Evolutionary conservation across 1,139 yeast species (phyloP), one percentile per base, ranked within the genome.

Genomic region (Candida gigantensis): DNA sequence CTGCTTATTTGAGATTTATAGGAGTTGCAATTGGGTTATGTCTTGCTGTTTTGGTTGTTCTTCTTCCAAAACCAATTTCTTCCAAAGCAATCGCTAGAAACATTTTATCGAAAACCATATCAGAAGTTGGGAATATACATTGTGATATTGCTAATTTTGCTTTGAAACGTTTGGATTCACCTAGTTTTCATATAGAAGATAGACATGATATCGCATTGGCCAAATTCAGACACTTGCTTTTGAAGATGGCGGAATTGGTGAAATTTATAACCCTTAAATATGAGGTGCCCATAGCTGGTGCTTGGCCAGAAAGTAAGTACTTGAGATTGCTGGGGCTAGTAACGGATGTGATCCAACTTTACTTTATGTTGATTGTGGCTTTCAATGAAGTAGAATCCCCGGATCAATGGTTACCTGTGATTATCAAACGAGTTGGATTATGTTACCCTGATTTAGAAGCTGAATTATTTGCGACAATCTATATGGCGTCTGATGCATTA

Each of bases 241-340:
- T 53, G 20, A 46, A 53, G 16, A 41, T 64, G 14, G 57, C 63
- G 1, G 47, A 52, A 8, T 51, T 56, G 15, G 43, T 52, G 3
- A 42, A 45, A 10, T 44, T 63, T 19, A 28, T 40, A 3, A 56
- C 68, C 2, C 53, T 65, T 13, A 51, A 51, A 26, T 60, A 61
- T 36, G 72, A 66, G 37, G 36, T 61, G 5, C 60, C 66, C 1
- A 32, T 65, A 8, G 46, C 58, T 3, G 71, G 72, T 0, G 33
- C 47, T 10, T 66, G 71, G 71, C 72, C 72, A 1, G 51, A 49
- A 20, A 44, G 45, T 11, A 60, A 56, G 28, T 65, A 65, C 39
- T 36, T 34, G 12, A 48, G 50, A 34, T 44, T 66, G 9, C 62
- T 55, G 33, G 39, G 39, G 4, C 45, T 52, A n/a, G 40, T 62